phyloP scores from a whole-genome alignment of 1,139 yeast species.

The Magnusiomyces paraingens region DNA sequence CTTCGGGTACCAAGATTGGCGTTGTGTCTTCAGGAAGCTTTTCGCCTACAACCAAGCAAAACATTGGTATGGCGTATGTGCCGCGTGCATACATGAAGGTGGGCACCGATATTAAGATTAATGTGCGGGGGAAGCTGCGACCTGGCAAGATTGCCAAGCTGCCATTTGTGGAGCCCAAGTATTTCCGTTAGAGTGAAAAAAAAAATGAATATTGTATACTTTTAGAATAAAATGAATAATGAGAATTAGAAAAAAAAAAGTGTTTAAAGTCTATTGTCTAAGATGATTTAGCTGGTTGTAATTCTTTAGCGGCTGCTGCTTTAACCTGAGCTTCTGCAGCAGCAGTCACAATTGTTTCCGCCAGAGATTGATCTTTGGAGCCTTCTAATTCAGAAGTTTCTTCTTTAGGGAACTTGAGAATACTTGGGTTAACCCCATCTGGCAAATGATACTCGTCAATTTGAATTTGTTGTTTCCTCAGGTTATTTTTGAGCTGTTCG shows the following conservation, averaged over 20 bases:
- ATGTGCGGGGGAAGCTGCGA: constrained; percentile 77
- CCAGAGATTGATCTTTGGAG: too few species aligned
- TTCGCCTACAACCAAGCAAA: constrained; percentile 71
- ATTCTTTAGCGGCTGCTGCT: too few species aligned
- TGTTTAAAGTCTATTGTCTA: neutral
- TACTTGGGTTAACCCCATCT: constrained; percentile 41
- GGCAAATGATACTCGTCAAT: constrained; percentile 46
- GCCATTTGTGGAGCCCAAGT: constrained; percentile 76
- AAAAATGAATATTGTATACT: neutral
- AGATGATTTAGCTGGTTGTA: neutral
- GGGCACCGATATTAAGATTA: constrained; percentile 68
- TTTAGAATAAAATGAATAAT: neutral
- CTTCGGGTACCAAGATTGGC: constrained; percentile 55
- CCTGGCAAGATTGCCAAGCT: constrained; percentile 68
- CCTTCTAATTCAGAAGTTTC: constrained; percentile 1
- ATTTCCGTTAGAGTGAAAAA: constrained; percentile 41
- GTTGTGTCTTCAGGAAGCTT: constrained; percentile 83
- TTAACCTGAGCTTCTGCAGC: too few species aligned
- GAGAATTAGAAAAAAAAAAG: neutral
- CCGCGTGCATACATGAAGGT: constrained; percentile 65
- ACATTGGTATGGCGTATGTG: constrained; percentile 88
- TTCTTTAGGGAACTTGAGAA: constrained; percentile 30
- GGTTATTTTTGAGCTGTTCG: constrained; percentile 48
- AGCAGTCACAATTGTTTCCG: too few species aligned
- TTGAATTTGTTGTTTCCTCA: constrained; percentile 39